Base-by-base conservation (phyloP, 495 filamentous ascomycete species). In the Hypoxylon perforatum region DNA sequence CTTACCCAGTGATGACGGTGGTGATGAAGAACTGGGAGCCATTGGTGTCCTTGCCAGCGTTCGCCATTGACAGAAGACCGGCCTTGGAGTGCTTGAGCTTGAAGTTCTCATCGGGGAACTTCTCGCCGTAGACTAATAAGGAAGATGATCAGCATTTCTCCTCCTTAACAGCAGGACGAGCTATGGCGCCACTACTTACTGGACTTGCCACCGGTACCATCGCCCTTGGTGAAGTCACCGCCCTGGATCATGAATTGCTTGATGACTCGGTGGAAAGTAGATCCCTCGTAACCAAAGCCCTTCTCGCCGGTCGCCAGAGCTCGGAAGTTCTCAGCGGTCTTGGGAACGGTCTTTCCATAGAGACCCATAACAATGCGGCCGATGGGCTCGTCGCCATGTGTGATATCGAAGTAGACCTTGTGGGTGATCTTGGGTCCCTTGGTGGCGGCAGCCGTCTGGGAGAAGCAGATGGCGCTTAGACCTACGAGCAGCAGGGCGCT, bases 231-330 rank as follows among this genome's bases (percentile, higher is more conserved):
- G 83, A 99, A 99, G 82, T 99, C 96, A 81, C 96, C 95, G 76
- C 95, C 95, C 82, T 99, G 95, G 77, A 97, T 97, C 95, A 99
- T 99, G 84, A 99, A 99, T 57, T 90, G 73, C 84, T 94, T 93
- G 84, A 99, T 99, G 73, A 99, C 96, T 81, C 95, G 92, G 87
- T 99, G 95, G 90, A 99, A 99, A 76, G 80, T 87, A 19, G 93
- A 97, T 33, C 92, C 94, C 78, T 97, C 88, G 77, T 97, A 99
- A 57, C 95, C 95, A 75, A 91, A 97, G 72, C 92, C 95, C 81
- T 97, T 92, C 88, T 99, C 93, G 65, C 95, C 95, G 60, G 95
- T 98, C 70, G 94, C 92, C 65, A 99, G 86, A 78, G 92, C 94
- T 71, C 93, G 91, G 89, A 99, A 99, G 86, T 99, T 99, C 85